phyloP scores from a whole-genome alignment of 78 protist genomes.

The Bodo saltans region DNA sequence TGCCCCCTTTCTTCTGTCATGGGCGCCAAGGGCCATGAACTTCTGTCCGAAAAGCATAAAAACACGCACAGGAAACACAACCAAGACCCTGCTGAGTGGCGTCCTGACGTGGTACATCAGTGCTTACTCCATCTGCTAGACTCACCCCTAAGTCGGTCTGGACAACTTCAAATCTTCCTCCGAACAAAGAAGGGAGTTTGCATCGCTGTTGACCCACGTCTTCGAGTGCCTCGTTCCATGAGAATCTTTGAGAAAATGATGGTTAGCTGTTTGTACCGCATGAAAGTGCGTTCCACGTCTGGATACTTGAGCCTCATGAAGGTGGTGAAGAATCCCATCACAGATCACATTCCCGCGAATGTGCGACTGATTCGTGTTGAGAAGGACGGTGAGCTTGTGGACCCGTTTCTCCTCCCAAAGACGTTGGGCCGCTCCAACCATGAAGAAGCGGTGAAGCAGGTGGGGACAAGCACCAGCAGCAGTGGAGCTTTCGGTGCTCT shows the following conservation, averaged over 20 bases:
- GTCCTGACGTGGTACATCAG: slow-evolving; percentile 97
- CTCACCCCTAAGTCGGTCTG: slow-evolving; percentile 95
- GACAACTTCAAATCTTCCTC: slow-evolving; percentile 84
- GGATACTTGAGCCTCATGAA: slow-evolving; percentile 68
- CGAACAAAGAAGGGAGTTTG: slow-evolving; percentile 67
- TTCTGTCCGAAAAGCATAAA: slow-evolving; percentile 89
- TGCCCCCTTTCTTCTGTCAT: slow-evolving; percentile 81
- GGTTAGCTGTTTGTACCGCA: slow-evolving; percentile 91
- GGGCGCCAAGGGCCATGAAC: slow-evolving; percentile 63
- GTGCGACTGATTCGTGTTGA: neutral
- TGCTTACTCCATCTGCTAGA: slow-evolving; percentile 90
- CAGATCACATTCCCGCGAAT: slow-evolving; percentile 72
- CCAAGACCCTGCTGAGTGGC: slow-evolving; percentile 66
- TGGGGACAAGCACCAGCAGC: neutral
- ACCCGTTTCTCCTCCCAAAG: too few relatives aligned
- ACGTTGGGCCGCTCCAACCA: neutral
- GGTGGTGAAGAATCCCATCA: slow-evolving; percentile 91
- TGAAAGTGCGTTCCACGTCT: slow-evolving; percentile 78
- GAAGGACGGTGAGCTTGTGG: slow-evolving; percentile 26
- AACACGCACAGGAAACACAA: slow-evolving; percentile 58
- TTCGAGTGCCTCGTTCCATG: slow-evolving; percentile 93
- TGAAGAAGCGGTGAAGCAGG: neutral
- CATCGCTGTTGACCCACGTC: slow-evolving; percentile 84
- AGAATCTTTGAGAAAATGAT: slow-evolving; percentile 62
- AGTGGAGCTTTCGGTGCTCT: neutral